Base-by-base conservation (phyloP, 139 green algal species). In the Dunaliella primolecta region DNA sequence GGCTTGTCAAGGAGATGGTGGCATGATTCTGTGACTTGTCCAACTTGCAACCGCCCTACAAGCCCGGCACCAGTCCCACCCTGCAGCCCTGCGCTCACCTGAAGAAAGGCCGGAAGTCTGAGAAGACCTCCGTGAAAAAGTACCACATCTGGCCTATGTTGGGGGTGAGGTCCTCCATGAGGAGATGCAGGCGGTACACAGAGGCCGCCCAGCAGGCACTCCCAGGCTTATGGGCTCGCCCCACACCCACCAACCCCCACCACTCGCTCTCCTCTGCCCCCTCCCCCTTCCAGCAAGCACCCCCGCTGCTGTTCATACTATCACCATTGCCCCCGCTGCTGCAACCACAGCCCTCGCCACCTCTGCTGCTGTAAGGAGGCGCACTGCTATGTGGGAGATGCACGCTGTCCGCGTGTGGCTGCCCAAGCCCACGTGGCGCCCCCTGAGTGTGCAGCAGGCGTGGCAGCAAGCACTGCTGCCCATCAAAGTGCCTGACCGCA, bases 111-210 rank as follows among this genome's bases (percentile, higher is more conserved):
- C 81, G 82, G 81, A 93, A 93, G 29, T 89, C 70, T 0, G 91
- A 78, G 64, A 96, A 96, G 77, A 93, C 89, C 90, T 96, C 89
- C 2, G 92, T 90, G 71, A 94, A 93, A 77, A 97, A 93, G 85
- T 94, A 96, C 93, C 93, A 96, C 80, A 86, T 93, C 86, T 95
- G 87, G 1, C 93, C 93, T 27, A 96, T 91, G 77, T 94, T 96
- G 30, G 93, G 93, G 1, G 89, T 91, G 24, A 88, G 85, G 78
- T 96, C 93, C 31, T 90, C 83, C 0, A 93, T 83, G 55, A 86
- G 36, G 36, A 93, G 35, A 1, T 80, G 86, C 46, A 91, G 78
- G 38, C 84, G 74, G 75, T 91, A 92, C 85, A 88, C 85, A 1
- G 75, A 78, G 0, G 7, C 15, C 20, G 84, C 84, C 88, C 88